Conservation (phyloP, 2,329 filamentous ascomycete species). For the Sclerotinia borealis region DNA sequence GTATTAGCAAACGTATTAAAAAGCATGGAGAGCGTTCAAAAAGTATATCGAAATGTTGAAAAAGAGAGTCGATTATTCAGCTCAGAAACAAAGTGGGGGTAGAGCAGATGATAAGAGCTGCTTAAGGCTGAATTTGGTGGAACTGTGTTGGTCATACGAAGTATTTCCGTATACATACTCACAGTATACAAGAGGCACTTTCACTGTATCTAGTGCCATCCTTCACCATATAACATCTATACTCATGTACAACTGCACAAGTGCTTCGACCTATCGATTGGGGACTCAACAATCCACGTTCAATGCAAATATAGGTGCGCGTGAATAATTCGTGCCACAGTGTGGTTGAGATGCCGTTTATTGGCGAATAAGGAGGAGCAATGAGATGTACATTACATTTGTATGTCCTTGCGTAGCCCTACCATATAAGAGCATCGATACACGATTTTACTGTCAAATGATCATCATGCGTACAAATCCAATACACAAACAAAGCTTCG, state of each 20-base stretch:
- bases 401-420: not conserved
- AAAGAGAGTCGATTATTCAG: not conserved
- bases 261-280: not conserved
- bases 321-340: not conserved
- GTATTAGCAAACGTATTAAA: not conserved
- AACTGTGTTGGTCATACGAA: not conserved
- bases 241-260: not conserved
- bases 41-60: not conserved
- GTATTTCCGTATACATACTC: not conserved
- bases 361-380: not conserved
- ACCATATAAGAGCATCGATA: not conserved
- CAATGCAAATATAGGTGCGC: not conserved
- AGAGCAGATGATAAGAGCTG: not conserved
- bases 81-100: not conserved
- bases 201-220: not conserved
- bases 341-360: not conserved
- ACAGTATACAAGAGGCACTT: not conserved
- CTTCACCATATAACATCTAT: not conserved
- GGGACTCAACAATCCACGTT: not conserved
- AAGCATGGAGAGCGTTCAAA: not conserved
- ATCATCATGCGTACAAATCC: not conserved
- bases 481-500: not conserved
- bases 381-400: not conserved
- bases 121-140: not conserved
- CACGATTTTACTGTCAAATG: not conserved